Base-by-base conservation (phyloP, 768 basidiomycete genomes). In the Epithele typhae region DNA sequence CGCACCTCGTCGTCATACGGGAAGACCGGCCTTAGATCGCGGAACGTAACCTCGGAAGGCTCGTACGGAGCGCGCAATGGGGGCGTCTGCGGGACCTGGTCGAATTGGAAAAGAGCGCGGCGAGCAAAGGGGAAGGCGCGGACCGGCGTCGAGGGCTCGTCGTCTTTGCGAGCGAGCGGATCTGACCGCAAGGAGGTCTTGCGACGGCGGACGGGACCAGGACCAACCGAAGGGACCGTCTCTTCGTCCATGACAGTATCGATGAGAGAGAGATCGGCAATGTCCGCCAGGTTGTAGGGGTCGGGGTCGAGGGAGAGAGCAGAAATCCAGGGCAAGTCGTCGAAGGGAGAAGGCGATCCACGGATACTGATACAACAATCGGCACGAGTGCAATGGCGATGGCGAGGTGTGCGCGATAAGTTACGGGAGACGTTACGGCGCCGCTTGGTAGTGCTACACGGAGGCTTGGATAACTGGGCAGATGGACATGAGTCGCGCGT, bases 241-340 rank as follows among this genome's bases (percentile, higher is more conserved):
- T 40, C 34, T n/a, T 33, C 38, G 17, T 44, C 37, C 15, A 43
- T 45, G 12, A 35, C 47, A 44, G 64, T 40, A 17, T 55, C 70
- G n/a, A 83, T 57, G 51, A 81, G 77, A 1, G 82, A 84, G 36
- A 84, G 75, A 64, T 85, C 82, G 45, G 82, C 82, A 49, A 83
- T 76, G 55, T 84, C 79, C 59, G 70, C 71, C 15, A 65, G 65
- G 56, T 71, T 67, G 55, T 68, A 45, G 47, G 57, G 54, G 43
- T 75, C 69, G 12, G 74, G 68, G 5, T 75, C 51, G 42, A 64
- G 49, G 42, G 85, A 78, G 40, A 85, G 66, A 7, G 76, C 70
- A 21, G 81, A 70, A 43, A 83, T 80, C 83, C 84, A 87, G 4
- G 84, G 81, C 9, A 87, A 73, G 22, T 72, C 68, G 66, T 86